Conservation (phyloP, 208 protist species). For the Histomonas meleagridis region DNA sequence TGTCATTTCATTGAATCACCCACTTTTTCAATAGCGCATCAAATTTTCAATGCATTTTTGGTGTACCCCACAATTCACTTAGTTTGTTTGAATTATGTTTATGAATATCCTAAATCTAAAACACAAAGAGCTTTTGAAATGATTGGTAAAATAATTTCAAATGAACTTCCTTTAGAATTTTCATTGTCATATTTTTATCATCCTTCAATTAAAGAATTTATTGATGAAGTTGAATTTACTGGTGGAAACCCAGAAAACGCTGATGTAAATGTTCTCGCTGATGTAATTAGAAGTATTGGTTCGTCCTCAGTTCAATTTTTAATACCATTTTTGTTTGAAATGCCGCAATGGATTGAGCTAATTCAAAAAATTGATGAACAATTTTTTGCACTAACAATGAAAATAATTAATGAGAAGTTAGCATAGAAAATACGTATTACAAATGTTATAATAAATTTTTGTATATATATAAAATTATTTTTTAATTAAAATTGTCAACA, state of each 20-base stretch:
- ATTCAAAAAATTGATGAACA: neutral
- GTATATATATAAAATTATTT: too few relatives aligned
- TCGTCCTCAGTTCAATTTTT: neutral
- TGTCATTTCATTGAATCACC: neutral
- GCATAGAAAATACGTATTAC: too few relatives aligned
- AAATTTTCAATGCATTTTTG: neutral
- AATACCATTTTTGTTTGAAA: neutral
- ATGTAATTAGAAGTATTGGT: neutral
- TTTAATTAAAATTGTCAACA: too few relatives aligned
- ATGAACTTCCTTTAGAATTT: neutral
- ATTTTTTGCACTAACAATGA: too few relatives aligned
- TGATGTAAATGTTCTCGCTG: neutral
- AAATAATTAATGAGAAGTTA: too few relatives aligned
- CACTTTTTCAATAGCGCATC: neutral
- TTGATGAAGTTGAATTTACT: neutral
- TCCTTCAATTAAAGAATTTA: neutral
- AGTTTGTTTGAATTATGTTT: neutral
- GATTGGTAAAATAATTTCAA: neutral
- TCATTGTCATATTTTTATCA: neutral
- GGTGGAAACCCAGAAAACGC: neutral
- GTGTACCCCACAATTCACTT: neutral
- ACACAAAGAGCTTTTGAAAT: neutral
- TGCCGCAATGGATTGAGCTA: neutral
- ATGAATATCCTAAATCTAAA: neutral
- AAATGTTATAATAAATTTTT: too few relatives aligned